phyloP scores from a whole-genome alignment of 2,329 filamentous ascomycete species.

The Alternaria gansuensis region DNA sequence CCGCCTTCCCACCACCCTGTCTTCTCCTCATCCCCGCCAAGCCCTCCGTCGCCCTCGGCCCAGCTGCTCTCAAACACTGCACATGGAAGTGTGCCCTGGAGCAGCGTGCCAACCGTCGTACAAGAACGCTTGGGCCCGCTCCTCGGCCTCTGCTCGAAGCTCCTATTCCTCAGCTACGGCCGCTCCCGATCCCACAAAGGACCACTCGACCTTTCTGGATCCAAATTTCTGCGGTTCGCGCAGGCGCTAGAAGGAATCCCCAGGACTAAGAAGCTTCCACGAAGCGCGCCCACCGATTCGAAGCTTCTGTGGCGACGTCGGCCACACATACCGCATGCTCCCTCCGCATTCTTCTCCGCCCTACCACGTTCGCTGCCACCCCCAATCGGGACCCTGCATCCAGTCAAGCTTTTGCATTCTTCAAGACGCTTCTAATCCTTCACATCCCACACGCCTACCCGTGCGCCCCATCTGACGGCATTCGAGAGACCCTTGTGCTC shows the following conservation, averaged over 20 bases:
- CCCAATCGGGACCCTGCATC: slow-evolving; percentile 22
- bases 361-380: slow-evolving; percentile 12
- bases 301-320: slow-evolving; percentile 21
- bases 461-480: neutral
- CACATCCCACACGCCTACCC: neutral
- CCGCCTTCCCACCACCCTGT: slow-evolving; percentile 4
- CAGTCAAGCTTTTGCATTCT: slow-evolving; percentile 12
- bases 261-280: slow-evolving; percentile 10
- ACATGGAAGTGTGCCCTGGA: slow-evolving; percentile 2
- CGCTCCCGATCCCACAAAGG: slow-evolving; percentile 27
- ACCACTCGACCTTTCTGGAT: slow-evolving; percentile 21
- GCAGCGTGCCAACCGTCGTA: slow-evolving; percentile 10
- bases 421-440: slow-evolving; percentile 12
- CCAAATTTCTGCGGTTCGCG: slow-evolving; percentile 19
- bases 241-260: slow-evolving; percentile 26
- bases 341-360: slow-evolving; percentile 25
- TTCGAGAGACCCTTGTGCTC: slow-evolving; percentile 10
- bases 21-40: slow-evolving; percentile 15
- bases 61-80: slow-evolving; percentile 9
- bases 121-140: slow-evolving; percentile 19
- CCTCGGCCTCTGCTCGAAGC: slow-evolving; percentile 21
- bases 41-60: slow-evolving; percentile 3
- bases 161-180: slow-evolving; percentile 27
- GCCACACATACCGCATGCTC: slow-evolving; percentile 27
- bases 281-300: slow-evolving; percentile 10